Percentiles rank a stretch among this genome's conserved stretches.
Conservation (phyloP, 1,139 yeast genomes). For the Yamadazyma mexicana region DNA sequence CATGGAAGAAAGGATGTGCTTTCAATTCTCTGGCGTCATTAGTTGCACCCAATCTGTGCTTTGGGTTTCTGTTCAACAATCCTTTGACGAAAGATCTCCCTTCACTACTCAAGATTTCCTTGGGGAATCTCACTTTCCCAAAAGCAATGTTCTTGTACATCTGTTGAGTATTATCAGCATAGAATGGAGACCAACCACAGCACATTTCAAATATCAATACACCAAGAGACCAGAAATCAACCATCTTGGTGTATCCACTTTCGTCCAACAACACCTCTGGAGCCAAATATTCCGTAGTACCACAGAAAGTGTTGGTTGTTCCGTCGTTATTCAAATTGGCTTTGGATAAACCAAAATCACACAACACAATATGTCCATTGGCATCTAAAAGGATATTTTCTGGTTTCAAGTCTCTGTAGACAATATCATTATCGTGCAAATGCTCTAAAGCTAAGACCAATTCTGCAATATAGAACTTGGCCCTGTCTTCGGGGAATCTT, state of each 20-base stretch:
- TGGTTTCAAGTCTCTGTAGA: constrained; percentile 92
- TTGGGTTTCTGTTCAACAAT: constrained; percentile 88
- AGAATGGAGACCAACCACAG: constrained; percentile 99
- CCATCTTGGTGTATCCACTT: constrained; percentile 82
- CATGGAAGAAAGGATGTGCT: constrained; percentile 87
- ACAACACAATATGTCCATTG: constrained; percentile 92
- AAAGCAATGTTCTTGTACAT: constrained; percentile 98
- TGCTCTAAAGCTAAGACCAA: constrained; percentile 88
- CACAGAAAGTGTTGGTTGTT: constrained; percentile 95
- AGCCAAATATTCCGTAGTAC: constrained; percentile 90
- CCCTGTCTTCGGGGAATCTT: constrained; percentile 86
- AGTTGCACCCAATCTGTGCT: constrained; percentile 86
- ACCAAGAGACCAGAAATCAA: constrained; percentile 84
- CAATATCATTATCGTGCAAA: constrained; percentile 88
- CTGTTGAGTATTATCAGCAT: constrained; percentile 95
- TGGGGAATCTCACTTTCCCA: constrained; percentile 95
- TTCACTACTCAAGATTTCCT: constrained; percentile 86
- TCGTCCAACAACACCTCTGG: constrained; percentile 83
- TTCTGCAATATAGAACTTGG: constrained; percentile 95
- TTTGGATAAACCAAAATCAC: constrained; percentile 95
- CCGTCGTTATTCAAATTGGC: constrained; percentile 87
- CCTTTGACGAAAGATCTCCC: constrained; percentile 96
- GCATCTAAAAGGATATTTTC: constrained; percentile 93
- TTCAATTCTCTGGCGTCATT: constrained; percentile 90
- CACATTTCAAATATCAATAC: constrained; percentile 85